Percentiles rank a stretch among this genome's conserved stretches.
Evolutionary conservation across 768 basidiomycete genomes (phyloP).

Genomic region (Leccinum subgranulosum): DNA sequence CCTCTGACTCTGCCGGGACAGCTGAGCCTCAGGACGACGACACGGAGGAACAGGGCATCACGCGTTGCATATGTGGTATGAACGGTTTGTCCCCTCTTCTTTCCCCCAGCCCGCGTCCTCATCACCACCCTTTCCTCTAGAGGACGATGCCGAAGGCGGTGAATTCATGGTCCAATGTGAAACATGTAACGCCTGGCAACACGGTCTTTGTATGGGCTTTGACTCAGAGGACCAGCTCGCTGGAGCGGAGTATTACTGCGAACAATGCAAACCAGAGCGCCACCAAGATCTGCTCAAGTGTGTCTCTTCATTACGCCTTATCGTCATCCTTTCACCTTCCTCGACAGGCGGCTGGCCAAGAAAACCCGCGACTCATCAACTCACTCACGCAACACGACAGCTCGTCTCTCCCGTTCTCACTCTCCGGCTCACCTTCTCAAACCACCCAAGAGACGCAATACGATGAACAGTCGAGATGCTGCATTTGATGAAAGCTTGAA

Average conservation of each 20-base stretch:
- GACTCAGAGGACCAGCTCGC: slow-evolving; percentile 71
- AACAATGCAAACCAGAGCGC: slow-evolving; percentile 84
- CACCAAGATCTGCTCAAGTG: slow-evolving; percentile 82
- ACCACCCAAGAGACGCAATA: slow-evolving; percentile 85
- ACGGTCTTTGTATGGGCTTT: slow-evolving; percentile 94
- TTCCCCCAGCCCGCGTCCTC: slow-evolving; percentile 14
- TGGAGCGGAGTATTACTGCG: slow-evolving; percentile 91
- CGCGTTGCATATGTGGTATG: slow-evolving; percentile 85
- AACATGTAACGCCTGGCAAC: slow-evolving; percentile 97
- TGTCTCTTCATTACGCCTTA: slow-evolving; percentile 30
- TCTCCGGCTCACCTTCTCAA: slow-evolving; percentile 62
- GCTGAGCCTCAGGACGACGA: slow-evolving; percentile 40
- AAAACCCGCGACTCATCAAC: slow-evolving; percentile 62
- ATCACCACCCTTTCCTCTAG: slow-evolving; percentile 37
- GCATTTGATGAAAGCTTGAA: slow-evolving; percentile 87
- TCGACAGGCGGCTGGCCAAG: slow-evolving; percentile 57
- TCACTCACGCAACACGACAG: slow-evolving; percentile 55
- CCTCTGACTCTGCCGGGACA: slow-evolving; percentile 31
- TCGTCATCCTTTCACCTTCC: slow-evolving; percentile 17
- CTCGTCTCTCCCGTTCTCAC: slow-evolving; percentile 72
- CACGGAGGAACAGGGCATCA: slow-evolving; percentile 55
- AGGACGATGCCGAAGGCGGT: slow-evolving; percentile 78
- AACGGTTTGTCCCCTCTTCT: slow-evolving; percentile 49
- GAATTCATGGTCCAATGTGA: slow-evolving; percentile 99
- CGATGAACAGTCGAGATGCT: slow-evolving; percentile 97